A percentile compares a stretch with the other conserved stretches of the same genome.
phyloP scores from a whole-genome alignment of 2,329 filamentous ascomycete species.

The Magnaporthiopsis rhizophila region DNA sequence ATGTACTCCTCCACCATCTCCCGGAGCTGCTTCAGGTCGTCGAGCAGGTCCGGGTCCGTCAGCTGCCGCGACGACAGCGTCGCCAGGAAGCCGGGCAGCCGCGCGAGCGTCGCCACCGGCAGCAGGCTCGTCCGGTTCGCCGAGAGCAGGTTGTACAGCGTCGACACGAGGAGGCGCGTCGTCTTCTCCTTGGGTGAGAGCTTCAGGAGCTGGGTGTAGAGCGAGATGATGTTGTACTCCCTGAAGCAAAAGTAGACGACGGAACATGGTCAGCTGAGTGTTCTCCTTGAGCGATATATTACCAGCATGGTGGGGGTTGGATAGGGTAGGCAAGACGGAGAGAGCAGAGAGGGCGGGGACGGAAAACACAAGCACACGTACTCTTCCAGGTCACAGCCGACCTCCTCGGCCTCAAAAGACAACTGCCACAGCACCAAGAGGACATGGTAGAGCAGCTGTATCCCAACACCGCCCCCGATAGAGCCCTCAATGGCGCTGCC shows the following conservation, averaged over 20 bases:
- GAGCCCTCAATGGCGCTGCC: slow-evolving; percentile 56
- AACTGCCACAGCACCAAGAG: slow-evolving; percentile 93
- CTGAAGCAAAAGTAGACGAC: slow-evolving; percentile 32
- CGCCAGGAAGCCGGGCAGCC: slow-evolving; percentile 61
- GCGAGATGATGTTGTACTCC: slow-evolving; percentile 83
- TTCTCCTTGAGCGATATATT: background rate
- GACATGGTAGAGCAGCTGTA: slow-evolving; percentile 85
- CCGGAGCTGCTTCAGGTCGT: slow-evolving; percentile 53
- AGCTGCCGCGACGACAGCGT: slow-evolving; percentile 56
- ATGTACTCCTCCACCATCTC: slow-evolving; percentile 60
- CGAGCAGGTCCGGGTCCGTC: slow-evolving; percentile 55
- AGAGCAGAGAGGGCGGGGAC: background rate
- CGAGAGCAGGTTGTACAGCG: slow-evolving; percentile 75
- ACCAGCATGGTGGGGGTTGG: too few species aligned
- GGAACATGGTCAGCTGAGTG: background rate
- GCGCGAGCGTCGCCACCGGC: slow-evolving; percentile 77
- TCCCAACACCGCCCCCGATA: slow-evolving; percentile 72
- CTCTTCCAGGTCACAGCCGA: slow-evolving; percentile 75
- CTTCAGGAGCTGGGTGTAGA: slow-evolving; percentile 87
- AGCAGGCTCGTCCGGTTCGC: slow-evolving; percentile 65
- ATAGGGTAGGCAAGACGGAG: background rate
- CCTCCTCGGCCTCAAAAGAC: slow-evolving; percentile 77
- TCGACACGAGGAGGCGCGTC: slow-evolving; percentile 81
- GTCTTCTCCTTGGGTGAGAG: slow-evolving; percentile 98
- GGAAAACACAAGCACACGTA: slow-evolving; percentile 35